These are phyloP conservation scores for Isatis lusitanica DNA, from an alignment of 441 rosid genomes.

Conservation along the genomic window DNA sequence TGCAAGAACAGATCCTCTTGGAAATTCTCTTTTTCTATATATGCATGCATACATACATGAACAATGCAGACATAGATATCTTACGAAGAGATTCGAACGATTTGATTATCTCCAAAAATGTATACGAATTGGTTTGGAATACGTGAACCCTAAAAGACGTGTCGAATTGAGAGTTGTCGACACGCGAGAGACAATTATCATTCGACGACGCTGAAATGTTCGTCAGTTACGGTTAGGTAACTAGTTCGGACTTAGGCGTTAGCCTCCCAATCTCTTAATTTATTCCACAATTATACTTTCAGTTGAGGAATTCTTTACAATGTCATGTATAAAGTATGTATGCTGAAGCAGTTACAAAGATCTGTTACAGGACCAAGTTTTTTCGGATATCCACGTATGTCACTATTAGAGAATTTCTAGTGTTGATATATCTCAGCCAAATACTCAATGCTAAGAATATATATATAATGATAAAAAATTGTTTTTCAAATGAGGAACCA, in stretches of 20 bases:
- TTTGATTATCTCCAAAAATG: slow-evolving; percentile 1
- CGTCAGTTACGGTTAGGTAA: neutral
- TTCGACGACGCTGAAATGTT: neutral
- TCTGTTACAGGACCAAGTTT: neutral
- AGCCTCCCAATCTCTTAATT: no score
- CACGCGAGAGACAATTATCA: slow-evolving; percentile 2
- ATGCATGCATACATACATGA: neutral
- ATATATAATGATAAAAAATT: no score
- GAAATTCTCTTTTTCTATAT: neutral
- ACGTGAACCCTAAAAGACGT: slow-evolving; percentile 15
- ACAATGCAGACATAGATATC: neutral
- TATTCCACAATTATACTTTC: no score
- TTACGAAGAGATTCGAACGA: neutral
- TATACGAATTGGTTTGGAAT: neutral
- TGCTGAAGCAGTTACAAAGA: no score
- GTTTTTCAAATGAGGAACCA: no score
- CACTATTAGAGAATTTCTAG: no score
- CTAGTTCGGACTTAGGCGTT: no score
- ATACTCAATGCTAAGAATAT: no score
- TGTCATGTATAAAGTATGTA: no score
- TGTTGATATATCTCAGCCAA: no score
- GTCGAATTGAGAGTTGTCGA: neutral
- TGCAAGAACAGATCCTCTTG: neutral
- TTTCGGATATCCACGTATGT: neutral
- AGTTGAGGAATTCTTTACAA: no score